These are phyloP conservation scores for Helicocarpus griseus DNA, from an alignment of 2,329 filamentous ascomycete species.

Conservation along the genomic window DNA sequence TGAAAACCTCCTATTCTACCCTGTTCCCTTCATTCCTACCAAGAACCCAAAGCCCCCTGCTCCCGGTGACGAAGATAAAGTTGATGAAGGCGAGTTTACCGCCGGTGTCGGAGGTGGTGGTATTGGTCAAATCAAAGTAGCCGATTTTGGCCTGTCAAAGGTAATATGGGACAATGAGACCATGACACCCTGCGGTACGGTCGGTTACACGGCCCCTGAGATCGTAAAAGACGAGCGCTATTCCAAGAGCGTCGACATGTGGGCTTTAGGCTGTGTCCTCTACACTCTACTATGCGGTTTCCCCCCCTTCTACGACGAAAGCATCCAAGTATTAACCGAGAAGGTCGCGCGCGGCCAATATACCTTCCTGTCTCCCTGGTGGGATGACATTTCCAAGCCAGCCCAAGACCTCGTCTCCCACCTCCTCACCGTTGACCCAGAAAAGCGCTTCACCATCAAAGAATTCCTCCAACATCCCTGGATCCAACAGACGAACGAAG, in stretches of 20 bases:
- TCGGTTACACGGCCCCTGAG: slow-evolving; percentile 94
- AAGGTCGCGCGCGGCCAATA: slow-evolving; percentile 96
- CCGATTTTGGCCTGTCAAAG: slow-evolving; percentile 95
- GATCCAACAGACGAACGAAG: slow-evolving; percentile 64
- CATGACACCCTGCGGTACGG: slow-evolving; percentile 98
- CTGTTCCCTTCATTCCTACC: slow-evolving; percentile 69
- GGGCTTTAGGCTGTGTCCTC: slow-evolving; percentile 91
- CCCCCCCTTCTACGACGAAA: slow-evolving; percentile 97
- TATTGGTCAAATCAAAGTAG: slow-evolving; percentile 93
- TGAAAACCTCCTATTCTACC: slow-evolving; percentile 91
- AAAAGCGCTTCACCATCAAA: slow-evolving; percentile 86
- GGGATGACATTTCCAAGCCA: slow-evolving; percentile 94
- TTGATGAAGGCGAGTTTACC: slow-evolving; percentile 89
- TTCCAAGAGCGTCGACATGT: slow-evolving; percentile 99
- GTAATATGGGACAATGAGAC: slow-evolving; percentile 97
- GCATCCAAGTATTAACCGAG: slow-evolving; percentile 90
- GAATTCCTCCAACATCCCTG: slow-evolving; percentile 94
- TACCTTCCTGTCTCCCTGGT: slow-evolving; percentile 97
- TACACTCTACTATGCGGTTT: slow-evolving; percentile 97
- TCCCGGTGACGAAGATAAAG: slow-evolving; percentile 92
- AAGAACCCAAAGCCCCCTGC: slow-evolving; percentile 70
- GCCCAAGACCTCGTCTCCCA: slow-evolving; percentile 92
- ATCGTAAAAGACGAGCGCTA: slow-evolving; percentile 99
- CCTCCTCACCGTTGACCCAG: slow-evolving; percentile 85
- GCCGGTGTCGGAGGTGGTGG: slow-evolving; percentile 73